Evolutionary conservation across 768 basidiomycete species (phyloP).

Genomic region (Vararia minispora): DNA sequence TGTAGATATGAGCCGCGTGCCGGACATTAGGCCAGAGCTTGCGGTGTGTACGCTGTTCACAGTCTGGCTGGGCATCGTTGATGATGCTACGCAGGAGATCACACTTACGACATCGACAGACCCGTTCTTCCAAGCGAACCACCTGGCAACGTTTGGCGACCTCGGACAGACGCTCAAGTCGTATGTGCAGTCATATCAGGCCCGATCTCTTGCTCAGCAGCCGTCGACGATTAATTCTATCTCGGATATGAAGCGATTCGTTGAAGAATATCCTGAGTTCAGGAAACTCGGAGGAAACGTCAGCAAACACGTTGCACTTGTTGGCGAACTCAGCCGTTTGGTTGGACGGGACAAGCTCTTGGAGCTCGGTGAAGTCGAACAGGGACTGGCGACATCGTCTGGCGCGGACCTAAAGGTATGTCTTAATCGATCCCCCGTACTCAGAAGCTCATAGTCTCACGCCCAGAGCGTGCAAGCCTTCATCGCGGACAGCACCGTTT

Average conservation of each 20-base stretch:
- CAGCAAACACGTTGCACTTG: constrained; percentile 95
- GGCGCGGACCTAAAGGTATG: constrained; percentile 80
- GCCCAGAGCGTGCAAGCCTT: constrained; percentile 72
- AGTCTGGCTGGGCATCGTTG: constrained; percentile 4
- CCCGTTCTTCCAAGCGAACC: constrained; percentile 86
- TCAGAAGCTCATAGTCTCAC: constrained; percentile 1
- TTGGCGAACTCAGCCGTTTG: constrained; percentile 88
- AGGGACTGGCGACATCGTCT: constrained; percentile 87
- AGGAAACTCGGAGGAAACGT: constrained; percentile 95
- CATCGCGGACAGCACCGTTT: constrained; percentile 53
- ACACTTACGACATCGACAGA: constrained; percentile 87
- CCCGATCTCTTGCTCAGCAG: constrained; percentile 63
- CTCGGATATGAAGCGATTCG: constrained; percentile 91
- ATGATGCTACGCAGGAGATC: constrained; percentile 55
- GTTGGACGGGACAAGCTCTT: constrained; percentile 80
- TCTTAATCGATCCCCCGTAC: neutral
- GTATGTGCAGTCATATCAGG: constrained; percentile 91
- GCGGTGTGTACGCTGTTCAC: constrained; percentile 37
- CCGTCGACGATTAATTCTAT: constrained; percentile 87
- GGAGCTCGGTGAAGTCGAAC: constrained; percentile 90
- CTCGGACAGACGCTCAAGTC: constrained; percentile 83
- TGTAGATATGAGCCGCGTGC: constrained; percentile 73
- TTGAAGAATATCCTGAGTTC: constrained; percentile 98
- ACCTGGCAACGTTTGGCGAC: constrained; percentile 92
- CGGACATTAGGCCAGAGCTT: constrained; percentile 79